Percentiles rank a stretch among this genome's conserved stretches.
Conservation (phyloP, 1,284 basidiomycete species). For the Pseudozyma pruni region DNA sequence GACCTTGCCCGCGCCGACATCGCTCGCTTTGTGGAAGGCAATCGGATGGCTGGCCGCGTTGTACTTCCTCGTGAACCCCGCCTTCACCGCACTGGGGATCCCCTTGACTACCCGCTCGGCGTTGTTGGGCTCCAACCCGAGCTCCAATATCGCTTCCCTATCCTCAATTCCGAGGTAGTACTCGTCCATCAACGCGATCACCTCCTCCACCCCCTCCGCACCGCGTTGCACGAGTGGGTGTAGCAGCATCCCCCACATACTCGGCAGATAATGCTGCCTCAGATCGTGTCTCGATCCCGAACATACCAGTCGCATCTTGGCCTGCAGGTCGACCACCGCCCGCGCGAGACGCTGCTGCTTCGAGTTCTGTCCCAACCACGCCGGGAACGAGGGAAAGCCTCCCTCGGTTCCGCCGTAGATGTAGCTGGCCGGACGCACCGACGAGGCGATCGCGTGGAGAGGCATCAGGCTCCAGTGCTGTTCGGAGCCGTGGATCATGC, state of each 20-base stretch:
- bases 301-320: conserved; percentile 91
- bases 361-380: conserved; percentile 89
- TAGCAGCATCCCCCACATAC: conserved; percentile 81
- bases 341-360: conserved; percentile 85
- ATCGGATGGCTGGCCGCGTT: conserved; percentile 54
- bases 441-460: conserved; percentile 87
- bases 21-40: conserved; percentile 53
- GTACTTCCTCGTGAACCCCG: conserved; percentile 83
- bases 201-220: conserved; percentile 75
- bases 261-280: conserved; percentile 87
- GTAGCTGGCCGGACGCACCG: conserved; percentile 73
- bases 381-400: conserved; percentile 57
- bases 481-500: conserved; percentile 84
- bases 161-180: conserved; percentile 94
- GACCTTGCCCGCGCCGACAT: conserved; percentile 25
- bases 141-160: conserved; percentile 92
- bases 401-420: conserved; percentile 55
- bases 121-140: conserved; percentile 84
- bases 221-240: conserved; percentile 77
- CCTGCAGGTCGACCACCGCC: conserved; percentile 88
- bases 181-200: conserved; percentile 90
- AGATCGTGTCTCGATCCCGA: conserved; percentile 90
- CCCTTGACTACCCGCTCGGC: conserved; percentile 79
- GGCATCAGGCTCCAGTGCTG: conserved; percentile 98
- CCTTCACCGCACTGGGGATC: conserved; percentile 83